Conservation (phyloP, 225 moss, liverwort and hornwort genomes). For the Neckera pumila region DNA sequence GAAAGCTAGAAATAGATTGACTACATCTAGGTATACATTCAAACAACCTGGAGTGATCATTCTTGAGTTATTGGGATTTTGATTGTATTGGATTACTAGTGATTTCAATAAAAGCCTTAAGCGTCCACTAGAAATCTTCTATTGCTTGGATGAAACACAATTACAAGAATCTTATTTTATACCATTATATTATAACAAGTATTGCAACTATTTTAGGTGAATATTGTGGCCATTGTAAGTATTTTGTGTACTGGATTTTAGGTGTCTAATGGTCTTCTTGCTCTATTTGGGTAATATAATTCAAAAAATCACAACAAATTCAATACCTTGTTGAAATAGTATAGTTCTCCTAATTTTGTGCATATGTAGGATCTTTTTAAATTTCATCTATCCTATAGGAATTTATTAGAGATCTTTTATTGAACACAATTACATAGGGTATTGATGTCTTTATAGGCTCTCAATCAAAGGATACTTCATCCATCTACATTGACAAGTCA, state of each 20-base stretch:
- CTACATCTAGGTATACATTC: rapidly evolving
- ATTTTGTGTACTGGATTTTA: background rate
- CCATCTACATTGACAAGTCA: too few species aligned
- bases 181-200: background rate
- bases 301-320: background rate
- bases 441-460: background rate
- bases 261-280: rapidly evolving
- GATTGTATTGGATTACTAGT: too few species aligned
- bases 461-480: background rate
- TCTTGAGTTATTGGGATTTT: background rate
- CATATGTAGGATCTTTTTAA: background rate
- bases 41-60: rapidly evolving
- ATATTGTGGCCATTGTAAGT: background rate
- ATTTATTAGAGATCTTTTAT: background rate
- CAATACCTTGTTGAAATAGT: background rate
- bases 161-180: background rate
- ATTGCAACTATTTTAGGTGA: background rate
- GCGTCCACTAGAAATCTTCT: background rate
- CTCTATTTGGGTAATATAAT: background rate
- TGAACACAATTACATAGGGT: background rate
- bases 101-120: too few species aligned
- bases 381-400: background rate
- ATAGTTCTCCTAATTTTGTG: background rate
- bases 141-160: rapidly evolving
- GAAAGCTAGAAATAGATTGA: background rate